phyloP scores from a whole-genome alignment of 805 yeast species.

The Lipomyces anomalus region DNA sequence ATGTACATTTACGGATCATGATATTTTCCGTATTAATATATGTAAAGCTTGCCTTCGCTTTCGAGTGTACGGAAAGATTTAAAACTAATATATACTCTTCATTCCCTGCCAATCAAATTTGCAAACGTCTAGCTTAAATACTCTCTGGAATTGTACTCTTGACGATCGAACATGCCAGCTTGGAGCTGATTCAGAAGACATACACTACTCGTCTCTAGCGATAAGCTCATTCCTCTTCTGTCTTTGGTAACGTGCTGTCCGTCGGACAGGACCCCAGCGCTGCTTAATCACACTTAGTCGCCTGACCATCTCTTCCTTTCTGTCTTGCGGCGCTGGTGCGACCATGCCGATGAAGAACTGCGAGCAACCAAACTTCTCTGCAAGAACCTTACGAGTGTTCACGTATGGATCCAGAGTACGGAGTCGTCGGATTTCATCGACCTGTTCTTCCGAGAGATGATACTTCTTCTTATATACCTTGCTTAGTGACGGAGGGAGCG shows the following conservation, averaged over 20 bases:
- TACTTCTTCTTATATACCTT: conserved; percentile 41
- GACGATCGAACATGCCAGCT: too few species aligned
- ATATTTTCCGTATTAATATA: too few species aligned
- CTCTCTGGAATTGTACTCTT: too few species aligned
- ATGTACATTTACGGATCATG: too few species aligned
- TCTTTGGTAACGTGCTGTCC: conserved; percentile 50
- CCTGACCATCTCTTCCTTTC: conserved; percentile 41
- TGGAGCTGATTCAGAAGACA: too few species aligned
- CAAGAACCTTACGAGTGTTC: conserved; percentile 60
- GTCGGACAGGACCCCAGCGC: conserved; percentile 46
- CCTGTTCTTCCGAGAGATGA: conserved; percentile 53
- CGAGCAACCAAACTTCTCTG: conserved; percentile 52
- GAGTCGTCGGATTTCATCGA: conserved; percentile 50
- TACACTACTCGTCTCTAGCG: conserved; percentile 50
- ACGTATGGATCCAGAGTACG: conserved; percentile 53
- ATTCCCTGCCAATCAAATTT: too few species aligned
- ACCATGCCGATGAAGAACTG: conserved; percentile 50
- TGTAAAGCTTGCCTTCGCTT: too few species aligned
- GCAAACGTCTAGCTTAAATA: too few species aligned
- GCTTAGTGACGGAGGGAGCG: conserved; percentile 38
- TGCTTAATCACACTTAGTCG: conserved; percentile 44
- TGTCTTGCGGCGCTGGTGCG: conserved; percentile 40
- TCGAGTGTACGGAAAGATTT: too few species aligned
- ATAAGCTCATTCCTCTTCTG: conserved; percentile 54
- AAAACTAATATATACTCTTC: too few species aligned